Evolutionary conservation across 495 filamentous ascomycete genomes (phyloP).

Genomic region (Neurospora pannonica): DNA sequence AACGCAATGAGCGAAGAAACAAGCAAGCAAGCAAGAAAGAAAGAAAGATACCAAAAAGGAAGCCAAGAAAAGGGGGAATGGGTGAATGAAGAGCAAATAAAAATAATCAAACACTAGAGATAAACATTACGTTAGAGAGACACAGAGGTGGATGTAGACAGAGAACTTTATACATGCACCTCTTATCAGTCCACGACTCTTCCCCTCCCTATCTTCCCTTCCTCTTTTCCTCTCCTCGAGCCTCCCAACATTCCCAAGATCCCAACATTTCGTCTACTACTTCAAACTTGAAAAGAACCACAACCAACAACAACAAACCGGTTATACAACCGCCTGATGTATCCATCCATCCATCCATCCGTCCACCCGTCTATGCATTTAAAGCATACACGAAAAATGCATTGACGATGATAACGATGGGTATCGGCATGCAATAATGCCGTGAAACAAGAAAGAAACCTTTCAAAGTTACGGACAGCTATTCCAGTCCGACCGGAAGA

Average conservation of each 20-base stretch:
- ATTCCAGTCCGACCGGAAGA: not conserved
- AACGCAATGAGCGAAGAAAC: too few relatives aligned
- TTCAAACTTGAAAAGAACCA: not conserved
- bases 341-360: not conserved
- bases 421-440: constrained; percentile 19
- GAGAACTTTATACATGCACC: too few relatives aligned
- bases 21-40: too few relatives aligned
- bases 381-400: constrained; percentile 2
- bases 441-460: not conserved
- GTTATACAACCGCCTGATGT: not conserved
- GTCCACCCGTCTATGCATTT: not conserved
- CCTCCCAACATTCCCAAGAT: not conserved
- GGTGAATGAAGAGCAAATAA: not conserved
- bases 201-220: too few relatives aligned
- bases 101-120: not conserved
- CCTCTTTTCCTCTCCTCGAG: not conserved
- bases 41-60: not conserved
- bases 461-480: not conserved
- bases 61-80: not conserved
- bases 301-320: not conserved
- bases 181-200: too few relatives aligned
- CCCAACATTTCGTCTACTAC: not conserved
- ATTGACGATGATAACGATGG: constrained; percentile 16
- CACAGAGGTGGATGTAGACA: too few relatives aligned
- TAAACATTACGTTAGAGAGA: not conserved